Evolutionary conservation across 371 early-diverging fungal genomes (phyloP).

Genomic region (Rhizopus delemar): DNA sequence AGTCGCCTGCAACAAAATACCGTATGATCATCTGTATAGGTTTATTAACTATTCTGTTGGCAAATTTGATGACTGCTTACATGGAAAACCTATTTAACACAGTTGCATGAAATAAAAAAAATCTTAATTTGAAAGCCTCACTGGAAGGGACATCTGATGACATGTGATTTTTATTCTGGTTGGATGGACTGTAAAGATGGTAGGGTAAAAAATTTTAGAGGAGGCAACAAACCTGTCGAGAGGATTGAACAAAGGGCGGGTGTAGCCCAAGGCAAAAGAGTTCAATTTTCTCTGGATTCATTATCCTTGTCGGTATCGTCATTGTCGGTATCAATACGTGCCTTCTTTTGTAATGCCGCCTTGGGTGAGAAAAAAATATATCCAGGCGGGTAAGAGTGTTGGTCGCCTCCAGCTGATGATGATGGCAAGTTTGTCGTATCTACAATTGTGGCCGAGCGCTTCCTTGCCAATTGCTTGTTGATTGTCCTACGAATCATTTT

Average conservation of each 20-base stretch:
- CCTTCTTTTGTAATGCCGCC: conserved; percentile 4
- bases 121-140: conserved; percentile 3
- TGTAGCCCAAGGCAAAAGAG: conserved; percentile 3
- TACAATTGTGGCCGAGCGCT: conserved; percentile 4
- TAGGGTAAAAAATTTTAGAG: conserved; percentile 4
- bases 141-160: conserved; percentile 3
- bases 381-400: conserved; percentile 4
- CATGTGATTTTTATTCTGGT: conserved; percentile 4
- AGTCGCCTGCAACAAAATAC: conserved; percentile 16
- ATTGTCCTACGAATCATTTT: conserved; percentile 3
- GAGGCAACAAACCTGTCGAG: conserved; percentile 3
- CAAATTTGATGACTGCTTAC: conserved; percentile 4
- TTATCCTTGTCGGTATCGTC: conserved; percentile 4
- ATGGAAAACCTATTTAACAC: conserved; percentile 4
- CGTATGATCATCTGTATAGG: conserved; percentile 4
- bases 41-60: conserved; percentile 4
- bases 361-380: conserved; percentile 4
- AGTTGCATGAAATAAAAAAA: conserved; percentile 4
- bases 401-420: background rate
- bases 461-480: conserved; percentile 4
- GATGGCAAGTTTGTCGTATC: conserved; percentile 4
- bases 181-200: conserved; percentile 4
- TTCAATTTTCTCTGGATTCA: conserved; percentile 3
- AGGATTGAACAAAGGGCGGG: conserved; percentile 4
- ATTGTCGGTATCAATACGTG: conserved; percentile 4